Evolutionary conservation across 208 protist genomes (phyloP), one percentile per base, ranked within the genome.

Genomic region (Wallacemonas sp.): DNA sequence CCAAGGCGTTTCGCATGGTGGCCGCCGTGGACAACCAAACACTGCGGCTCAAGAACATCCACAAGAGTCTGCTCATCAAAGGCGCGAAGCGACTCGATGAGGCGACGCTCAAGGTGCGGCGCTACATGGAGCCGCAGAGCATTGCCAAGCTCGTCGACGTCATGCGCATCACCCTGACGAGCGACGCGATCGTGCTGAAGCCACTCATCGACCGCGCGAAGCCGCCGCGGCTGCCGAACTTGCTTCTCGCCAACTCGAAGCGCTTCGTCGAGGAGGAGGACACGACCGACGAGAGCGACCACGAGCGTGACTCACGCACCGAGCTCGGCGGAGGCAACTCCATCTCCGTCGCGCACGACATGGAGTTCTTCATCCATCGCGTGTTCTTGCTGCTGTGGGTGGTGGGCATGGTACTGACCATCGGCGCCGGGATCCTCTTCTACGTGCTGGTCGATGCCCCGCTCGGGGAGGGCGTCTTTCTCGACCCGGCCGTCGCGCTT

Each of bases 71-170:
- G 8, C 65, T 90, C 60, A 76, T 92, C 30, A 84, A 85, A 55
- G 69, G 72, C 14, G 49, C 80, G 8, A 76, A 80, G 61, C 81
- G 90, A 1, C 75, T 95, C 12, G 84, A 93, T 48, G 87, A 88
- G 74, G 76, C 58, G 24, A 91, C 80, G 24, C 71, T 93, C 6
- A 52, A 61, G 29, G 78, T 83, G 65, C 71, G 76, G 6, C 63
- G 78, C 5, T 93, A 95, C 69, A 67, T 81, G 43, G 90, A 95
- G 68, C 85, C 90, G 21, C 48, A 72, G 26, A 61, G 65, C n/a
- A 75, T 91, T 24, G 93, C 85, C 64, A 96, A 96, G 72, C 78
- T 96, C 9, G 65, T 90, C 2, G 90, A 96, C 56, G 81, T 89
- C 9, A 87, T 93, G 83, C 74, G 70, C 19, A 81, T 91, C 60